phyloP scores from a whole-genome alignment of 2,329 filamentous ascomycete species.

The Fusarium odoratissimum region DNA sequence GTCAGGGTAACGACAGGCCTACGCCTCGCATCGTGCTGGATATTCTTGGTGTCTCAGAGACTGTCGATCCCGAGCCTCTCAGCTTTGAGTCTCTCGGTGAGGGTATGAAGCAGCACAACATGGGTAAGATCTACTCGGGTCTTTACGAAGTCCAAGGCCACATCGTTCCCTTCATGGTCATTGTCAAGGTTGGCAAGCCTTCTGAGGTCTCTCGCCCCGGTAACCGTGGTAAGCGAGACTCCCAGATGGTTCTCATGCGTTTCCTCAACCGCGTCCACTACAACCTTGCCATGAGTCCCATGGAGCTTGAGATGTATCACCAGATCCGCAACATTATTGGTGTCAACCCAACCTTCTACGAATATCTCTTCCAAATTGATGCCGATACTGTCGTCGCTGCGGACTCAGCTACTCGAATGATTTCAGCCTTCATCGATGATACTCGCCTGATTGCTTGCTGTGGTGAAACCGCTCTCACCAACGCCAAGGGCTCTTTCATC shows the following conservation, averaged over 20 bases:
- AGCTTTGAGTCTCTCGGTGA: slow-evolving; percentile 98
- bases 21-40: slow-evolving; percentile 97
- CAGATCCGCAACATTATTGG: slow-evolving; percentile 99
- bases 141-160: slow-evolving; percentile 98
- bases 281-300: slow-evolving; percentile 93
- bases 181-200: slow-evolving; percentile 98
- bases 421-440: slow-evolving; percentile 90
- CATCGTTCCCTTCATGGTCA: slow-evolving; percentile 95
- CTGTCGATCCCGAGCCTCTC: slow-evolving; percentile 92
- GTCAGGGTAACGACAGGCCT: slow-evolving; percentile 95
- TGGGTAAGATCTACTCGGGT: slow-evolving; percentile 98
- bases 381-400: slow-evolving; percentile 94
- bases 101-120: slow-evolving; percentile 97
- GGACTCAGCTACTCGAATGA: slow-evolving; percentile 92
- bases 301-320: slow-evolving; percentile 98
- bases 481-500: slow-evolving; percentile 91
- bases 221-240: slow-evolving; percentile 99
- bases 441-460: slow-evolving; percentile 94
- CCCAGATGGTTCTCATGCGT: slow-evolving; percentile 97
- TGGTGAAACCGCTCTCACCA: slow-evolving; percentile 92
- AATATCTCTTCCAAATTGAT: slow-evolving; percentile 96
- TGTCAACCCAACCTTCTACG: slow-evolving; percentile 98
- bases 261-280: slow-evolving; percentile 99
- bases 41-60: slow-evolving; percentile 94
- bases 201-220: slow-evolving; percentile 94